These are phyloP conservation scores for Dichomitus squalens DNA, from an alignment of 1,284 basidiomycete species.

Conservation along the genomic window DNA sequence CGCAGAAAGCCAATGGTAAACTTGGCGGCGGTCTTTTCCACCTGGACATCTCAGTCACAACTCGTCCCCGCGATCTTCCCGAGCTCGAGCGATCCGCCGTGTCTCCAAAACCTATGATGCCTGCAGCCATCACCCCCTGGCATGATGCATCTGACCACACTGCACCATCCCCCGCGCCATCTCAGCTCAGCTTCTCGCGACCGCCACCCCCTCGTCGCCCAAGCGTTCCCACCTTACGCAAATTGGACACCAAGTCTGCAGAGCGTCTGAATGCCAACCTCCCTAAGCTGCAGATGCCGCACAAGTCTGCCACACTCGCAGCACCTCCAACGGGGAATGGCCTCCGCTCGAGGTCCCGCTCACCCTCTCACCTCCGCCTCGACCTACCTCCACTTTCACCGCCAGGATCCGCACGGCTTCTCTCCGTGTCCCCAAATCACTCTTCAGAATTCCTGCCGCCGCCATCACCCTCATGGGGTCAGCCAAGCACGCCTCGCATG, in stretches of 20 bases:
- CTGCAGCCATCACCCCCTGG: conserved; percentile 36
- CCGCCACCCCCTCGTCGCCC: conserved; percentile 57
- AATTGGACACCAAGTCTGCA: conserved; percentile 59
- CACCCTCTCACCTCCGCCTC: conserved; percentile 65
- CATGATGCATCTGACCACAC: conserved; percentile 43
- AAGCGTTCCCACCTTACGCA: conserved; percentile 62
- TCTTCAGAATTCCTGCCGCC: conserved; percentile 32
- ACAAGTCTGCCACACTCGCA: conserved; percentile 58
- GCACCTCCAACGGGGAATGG: conserved; percentile 42
- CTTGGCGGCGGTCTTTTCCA: conserved; percentile 54
- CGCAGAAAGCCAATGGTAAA: conserved; percentile 25
- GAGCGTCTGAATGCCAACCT: conserved; percentile 49
- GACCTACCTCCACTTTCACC: conserved; percentile 58
- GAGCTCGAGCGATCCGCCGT: conserved; percentile 57
- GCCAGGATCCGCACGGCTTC: conserved; percentile 47
- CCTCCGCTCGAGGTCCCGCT: conserved; percentile 45
- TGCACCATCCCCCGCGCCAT: conserved; percentile 67
- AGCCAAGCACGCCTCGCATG: conserved; percentile 23
- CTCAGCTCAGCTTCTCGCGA: conserved; percentile 57
- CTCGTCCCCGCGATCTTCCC: conserved; percentile 51
- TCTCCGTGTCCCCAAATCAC: conserved; percentile 21
- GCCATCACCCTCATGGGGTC: conserved; percentile 32
- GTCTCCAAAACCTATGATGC: conserved; percentile 42
- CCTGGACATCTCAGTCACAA: conserved; percentile 60
- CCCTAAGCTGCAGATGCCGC: conserved; percentile 59